Conservation (phyloP, 1,284 basidiomycete genomes). For the Heterobasidion parviporum region DNA sequence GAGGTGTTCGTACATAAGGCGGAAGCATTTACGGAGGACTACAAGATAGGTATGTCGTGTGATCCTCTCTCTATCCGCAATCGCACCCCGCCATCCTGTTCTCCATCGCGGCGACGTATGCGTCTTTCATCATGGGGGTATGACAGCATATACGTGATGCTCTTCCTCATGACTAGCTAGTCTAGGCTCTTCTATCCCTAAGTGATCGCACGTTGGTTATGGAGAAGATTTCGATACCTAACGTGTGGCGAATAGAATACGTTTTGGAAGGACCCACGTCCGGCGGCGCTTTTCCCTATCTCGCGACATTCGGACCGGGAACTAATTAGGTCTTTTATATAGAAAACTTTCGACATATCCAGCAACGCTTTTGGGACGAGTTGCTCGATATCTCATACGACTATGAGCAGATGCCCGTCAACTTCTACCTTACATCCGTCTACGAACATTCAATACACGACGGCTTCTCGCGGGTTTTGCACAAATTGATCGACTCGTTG, state of each 20-base stretch:
- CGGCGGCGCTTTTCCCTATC: neutral
- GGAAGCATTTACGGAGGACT: slow-evolving; percentile 88
- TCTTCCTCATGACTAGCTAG: too few species aligned
- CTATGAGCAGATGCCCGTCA: slow-evolving; percentile 62
- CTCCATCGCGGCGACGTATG: neutral
- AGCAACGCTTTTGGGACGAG: slow-evolving; percentile 78
- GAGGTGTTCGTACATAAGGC: slow-evolving; percentile 97
- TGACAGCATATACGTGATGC: too few species aligned
- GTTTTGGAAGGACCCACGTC: too few species aligned
- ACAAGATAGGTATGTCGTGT: slow-evolving; percentile 66
- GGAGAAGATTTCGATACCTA: too few species aligned
- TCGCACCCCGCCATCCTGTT: neutral
- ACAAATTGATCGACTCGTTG: slow-evolving; percentile 63
- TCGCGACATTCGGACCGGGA: neutral
- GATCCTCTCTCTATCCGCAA: slow-evolving; percentile 3
- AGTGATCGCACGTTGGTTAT: too few species aligned
- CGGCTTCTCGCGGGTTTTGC: slow-evolving; percentile 76
- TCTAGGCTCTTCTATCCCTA: too few species aligned
- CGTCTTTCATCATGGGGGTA: too few species aligned
- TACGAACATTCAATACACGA: slow-evolving; percentile 86
- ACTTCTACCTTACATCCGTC: slow-evolving; percentile 84
- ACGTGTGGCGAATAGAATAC: too few species aligned
- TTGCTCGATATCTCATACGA: slow-evolving; percentile 65
- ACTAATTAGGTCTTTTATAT: neutral
- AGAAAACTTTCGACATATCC: slow-evolving; percentile 88